phyloP scores from a whole-genome alignment of 768 basidiomycete genomes.

The Trametes sanguinea region DNA sequence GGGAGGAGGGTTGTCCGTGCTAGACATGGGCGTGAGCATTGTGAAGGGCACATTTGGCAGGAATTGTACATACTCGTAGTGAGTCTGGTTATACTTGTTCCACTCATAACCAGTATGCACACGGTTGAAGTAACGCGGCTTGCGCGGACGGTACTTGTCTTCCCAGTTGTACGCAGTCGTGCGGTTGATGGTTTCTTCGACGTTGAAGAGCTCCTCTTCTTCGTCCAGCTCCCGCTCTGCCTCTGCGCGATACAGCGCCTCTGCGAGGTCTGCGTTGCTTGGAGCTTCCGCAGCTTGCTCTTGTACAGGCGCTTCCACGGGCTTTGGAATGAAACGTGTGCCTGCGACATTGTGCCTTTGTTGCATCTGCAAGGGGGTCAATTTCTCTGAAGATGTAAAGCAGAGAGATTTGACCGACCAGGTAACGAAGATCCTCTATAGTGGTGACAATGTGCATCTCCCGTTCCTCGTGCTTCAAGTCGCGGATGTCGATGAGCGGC shows the following conservation, averaged over 20 bases:
- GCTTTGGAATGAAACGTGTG: conserved; percentile 86
- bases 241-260: conserved; percentile 88
- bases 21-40: conserved; percentile 33
- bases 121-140: conserved; percentile 97
- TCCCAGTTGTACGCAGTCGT: conserved; percentile 95
- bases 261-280: conserved; percentile 75
- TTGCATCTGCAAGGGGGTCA: conserved; percentile 53
- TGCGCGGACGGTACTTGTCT: conserved; percentile 96
- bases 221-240: conserved; percentile 93
- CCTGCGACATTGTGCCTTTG: conserved; percentile 81
- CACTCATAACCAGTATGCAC: conserved; percentile 99
- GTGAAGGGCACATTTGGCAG: conserved; percentile 1
- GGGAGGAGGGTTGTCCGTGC: conserved; percentile 97
- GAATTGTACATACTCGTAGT: conserved; percentile 81
- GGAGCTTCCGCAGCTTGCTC: conserved; percentile 55
- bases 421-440: conserved; percentile 57
- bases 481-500: conserved; percentile 67
- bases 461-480: conserved; percentile 74
- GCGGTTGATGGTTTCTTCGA: conserved; percentile 84
- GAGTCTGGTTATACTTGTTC: conserved; percentile 99
- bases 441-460: conserved; percentile 77
- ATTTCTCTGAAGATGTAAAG: neutral
- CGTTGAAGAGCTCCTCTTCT: conserved; percentile 93
- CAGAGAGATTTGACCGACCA: conserved; percentile 49
- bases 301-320: conserved; percentile 60